phyloP scores from a whole-genome alignment of 768 basidiomycete genomes.

The Leccinellum rugosiceps region DNA sequence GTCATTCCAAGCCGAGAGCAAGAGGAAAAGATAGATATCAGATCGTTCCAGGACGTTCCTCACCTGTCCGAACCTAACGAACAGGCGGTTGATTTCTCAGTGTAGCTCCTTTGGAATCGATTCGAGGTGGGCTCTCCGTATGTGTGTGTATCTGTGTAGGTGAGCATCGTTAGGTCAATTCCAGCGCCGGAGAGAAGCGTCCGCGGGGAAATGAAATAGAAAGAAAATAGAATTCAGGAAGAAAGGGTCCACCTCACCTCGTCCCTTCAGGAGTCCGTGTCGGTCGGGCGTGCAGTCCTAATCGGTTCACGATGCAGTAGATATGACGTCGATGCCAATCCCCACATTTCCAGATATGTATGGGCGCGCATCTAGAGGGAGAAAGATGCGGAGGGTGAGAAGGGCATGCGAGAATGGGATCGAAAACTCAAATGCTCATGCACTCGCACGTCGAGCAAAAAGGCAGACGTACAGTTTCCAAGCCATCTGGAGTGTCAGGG shows the following conservation, averaged over 20 bases:
- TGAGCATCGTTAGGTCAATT: no score
- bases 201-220: no score
- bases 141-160: no score
- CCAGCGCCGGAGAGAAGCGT: no score
- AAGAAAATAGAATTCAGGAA: no score
- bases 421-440: no score
- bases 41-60: background rate
- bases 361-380: no score
- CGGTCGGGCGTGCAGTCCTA: constrained; percentile 86
- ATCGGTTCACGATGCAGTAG: constrained; percentile 88
- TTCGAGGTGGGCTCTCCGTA: constrained; percentile 59
- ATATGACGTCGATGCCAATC: constrained; percentile 98
- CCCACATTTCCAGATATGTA: constrained; percentile 73
- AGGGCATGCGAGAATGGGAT: no score
- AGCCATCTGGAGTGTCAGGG: constrained; percentile 75
- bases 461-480: constrained; percentile 68
- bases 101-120: constrained; percentile 78
- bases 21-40: no score
- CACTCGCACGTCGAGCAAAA: background rate
- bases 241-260: constrained; percentile 40
- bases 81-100: constrained; percentile 70
- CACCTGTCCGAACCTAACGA: constrained; percentile 87
- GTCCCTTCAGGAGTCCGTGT: constrained; percentile 90
- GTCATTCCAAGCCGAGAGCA: no score
- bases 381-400: no score